Evolutionary conservation across 2,329 filamentous ascomycete genomes (phyloP), one percentile per base, ranked within the genome.

Genomic region (Fusarium redolens): DNA sequence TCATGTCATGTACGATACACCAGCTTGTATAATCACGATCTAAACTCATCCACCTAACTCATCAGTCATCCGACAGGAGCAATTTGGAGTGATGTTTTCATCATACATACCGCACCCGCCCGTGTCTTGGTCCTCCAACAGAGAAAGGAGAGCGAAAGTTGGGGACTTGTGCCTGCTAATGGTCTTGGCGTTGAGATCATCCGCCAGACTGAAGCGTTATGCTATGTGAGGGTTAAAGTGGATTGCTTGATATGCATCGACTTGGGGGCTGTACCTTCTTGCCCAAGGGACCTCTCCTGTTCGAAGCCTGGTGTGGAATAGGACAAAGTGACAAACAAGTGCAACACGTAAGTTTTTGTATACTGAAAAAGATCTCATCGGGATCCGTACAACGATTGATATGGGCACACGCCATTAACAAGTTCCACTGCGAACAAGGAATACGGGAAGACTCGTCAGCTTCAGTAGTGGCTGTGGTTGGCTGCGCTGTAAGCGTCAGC

Each of bases 391-490:
- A 40, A 48, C 22, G 40, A 40, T 33, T 18, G 40, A 50, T 48
- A 30, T 40, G 33, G 48, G 35, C 44, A 35, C n/a, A 44, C n/a
- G 37, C 41, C 22, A 66, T 56, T 28, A 22, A 65, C 10, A 37
- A 58, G 66, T 61, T 61, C 64, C 61, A 61, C 68, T 69, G 37
- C 30, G 20, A 25, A 41, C 48, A 38, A 45, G 18, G 41, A 63
- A 72, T 69, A 74, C 43, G 68, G 68, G 54, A 58, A 57, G 55
- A 67, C 61, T 74, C 72, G 72, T 74, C 72, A 74, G 68, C 68
- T 41, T 47, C 18, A 44, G 22, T 28, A 61, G 68, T 71, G 70
- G 63, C 68, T 72, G 52, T 58, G 71, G 55, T 50, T 68, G 58
- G 61, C 31, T 57, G 30, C n/a, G 37, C 25, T 47, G 56, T 71